Percentiles rank a stretch among this genome's conserved stretches.
phyloP scores from a whole-genome alignment of 2,329 filamentous ascomycete genomes.

The Fusarium luffae region DNA sequence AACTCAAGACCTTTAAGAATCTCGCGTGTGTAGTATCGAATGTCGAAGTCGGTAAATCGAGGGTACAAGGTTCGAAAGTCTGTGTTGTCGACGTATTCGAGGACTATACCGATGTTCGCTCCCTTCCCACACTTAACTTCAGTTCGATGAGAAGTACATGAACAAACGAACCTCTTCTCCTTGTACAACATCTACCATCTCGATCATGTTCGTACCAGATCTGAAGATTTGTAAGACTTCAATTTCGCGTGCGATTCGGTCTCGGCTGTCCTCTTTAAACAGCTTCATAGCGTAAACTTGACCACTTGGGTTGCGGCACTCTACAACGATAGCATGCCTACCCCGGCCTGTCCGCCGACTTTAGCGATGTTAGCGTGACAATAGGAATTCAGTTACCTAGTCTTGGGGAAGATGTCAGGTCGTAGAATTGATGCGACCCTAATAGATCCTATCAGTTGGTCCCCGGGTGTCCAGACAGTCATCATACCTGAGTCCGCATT shows the following conservation, averaged over 20 bases:
- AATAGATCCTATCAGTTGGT: neutral
- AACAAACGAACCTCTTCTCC: conserved; percentile 5
- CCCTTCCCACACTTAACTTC: neutral
- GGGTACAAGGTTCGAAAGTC: conserved; percentile 12
- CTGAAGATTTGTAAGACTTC: neutral
- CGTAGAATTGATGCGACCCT: conserved; percentile 11
- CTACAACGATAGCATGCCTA: conserved; percentile 15
- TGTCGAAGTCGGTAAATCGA: neutral
- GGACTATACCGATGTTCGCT: conserved; percentile 9
- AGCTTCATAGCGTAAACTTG: conserved; percentile 21
- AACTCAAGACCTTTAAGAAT: conserved; percentile 17
- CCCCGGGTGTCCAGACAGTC: accelerated
- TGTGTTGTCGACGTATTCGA: conserved; percentile 15
- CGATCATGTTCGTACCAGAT: conserved; percentile 1
- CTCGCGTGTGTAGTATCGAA: conserved; percentile 12
- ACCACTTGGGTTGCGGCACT: conserved; percentile 1
- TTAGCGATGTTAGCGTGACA: accelerated
- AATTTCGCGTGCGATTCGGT: conserved; percentile 6
- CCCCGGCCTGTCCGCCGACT: conserved; percentile 13
- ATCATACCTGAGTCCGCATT: neutral
- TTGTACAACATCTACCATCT: conserved; percentile 9
- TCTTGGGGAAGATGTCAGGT: neutral
- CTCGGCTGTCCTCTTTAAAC: conserved; percentile 7
- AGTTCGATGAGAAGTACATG: neutral
- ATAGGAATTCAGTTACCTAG: neutral